phyloP scores from a whole-genome alignment of 345 rosid species.

The Gossypium thurberi region DNA sequence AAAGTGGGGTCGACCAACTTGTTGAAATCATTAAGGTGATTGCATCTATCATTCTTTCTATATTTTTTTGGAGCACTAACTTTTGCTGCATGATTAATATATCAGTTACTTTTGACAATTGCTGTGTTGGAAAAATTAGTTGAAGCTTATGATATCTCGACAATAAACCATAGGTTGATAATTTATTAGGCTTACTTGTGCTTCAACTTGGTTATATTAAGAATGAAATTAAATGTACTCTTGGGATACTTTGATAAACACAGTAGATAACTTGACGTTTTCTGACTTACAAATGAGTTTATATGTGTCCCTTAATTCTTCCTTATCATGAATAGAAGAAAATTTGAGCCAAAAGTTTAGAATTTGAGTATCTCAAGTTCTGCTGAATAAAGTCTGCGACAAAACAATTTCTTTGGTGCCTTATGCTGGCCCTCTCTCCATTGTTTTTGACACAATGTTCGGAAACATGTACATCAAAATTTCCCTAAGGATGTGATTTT shows the following conservation, averaged over 20 bases:
- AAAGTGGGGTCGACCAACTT: slow-evolving; percentile 93
- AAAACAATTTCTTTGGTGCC: neutral
- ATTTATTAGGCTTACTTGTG: neutral
- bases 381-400: neutral
- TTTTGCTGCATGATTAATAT: neutral
- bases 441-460: neutral
- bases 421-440: neutral
- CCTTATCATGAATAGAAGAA: neutral
- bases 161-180: neutral
- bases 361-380: neutral
- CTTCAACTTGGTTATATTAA: neutral
- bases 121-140: neutral
- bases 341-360: neutral
- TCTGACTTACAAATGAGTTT: neutral
- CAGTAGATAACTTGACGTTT: neutral
- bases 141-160: neutral
- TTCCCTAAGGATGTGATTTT: neutral
- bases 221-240: neutral
- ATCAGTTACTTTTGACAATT: neutral
- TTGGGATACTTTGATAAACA: neutral
- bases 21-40: slow-evolving; percentile 96
- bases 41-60: neutral
- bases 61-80: neutral
- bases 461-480: neutral
- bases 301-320: neutral